Conservation (phyloP, 2,329 filamentous ascomycete species). For the Exserohilum turcica region DNA sequence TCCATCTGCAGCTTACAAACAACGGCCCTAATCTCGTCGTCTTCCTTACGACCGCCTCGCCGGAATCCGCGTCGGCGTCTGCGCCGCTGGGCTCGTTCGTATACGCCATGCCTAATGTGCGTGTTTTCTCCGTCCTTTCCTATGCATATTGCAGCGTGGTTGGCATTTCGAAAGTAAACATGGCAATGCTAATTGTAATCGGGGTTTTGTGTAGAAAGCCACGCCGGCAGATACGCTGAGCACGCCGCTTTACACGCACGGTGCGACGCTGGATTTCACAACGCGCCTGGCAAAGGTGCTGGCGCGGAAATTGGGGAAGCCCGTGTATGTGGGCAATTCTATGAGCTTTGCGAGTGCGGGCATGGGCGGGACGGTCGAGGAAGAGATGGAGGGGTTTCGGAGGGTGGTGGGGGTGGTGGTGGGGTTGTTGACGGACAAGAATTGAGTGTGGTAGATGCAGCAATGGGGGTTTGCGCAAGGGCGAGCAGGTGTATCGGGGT, state of each 20-base stretch:
- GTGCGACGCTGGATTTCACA: conserved; percentile 83
- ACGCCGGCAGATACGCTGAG: conserved; percentile 66
- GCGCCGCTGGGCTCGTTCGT: conserved; percentile 81
- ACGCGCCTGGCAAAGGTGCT: conserved; percentile 82
- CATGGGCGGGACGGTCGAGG: conserved; percentile 81
- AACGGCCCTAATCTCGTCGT: conserved; percentile 59
- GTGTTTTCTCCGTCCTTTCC: conserved; percentile 18
- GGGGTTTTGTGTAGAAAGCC: conserved; percentile 42
- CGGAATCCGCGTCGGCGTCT: conserved; percentile 47
- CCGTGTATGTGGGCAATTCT: conserved; percentile 90
- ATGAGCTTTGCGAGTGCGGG: conserved; percentile 75
- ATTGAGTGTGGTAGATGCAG: neutral
- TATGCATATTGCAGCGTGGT: neutral
- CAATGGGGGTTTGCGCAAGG: neutral
- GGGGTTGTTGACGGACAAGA: conserved; percentile 52
- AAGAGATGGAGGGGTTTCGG: conserved; percentile 89
- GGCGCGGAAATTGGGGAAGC: conserved; percentile 71
- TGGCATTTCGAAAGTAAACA: too few species aligned
- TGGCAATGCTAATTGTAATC: conserved; percentile 16
- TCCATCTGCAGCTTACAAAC: conserved; percentile 64
- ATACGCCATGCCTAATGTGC: conserved; percentile 89
- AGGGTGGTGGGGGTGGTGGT: conserved; percentile 73
- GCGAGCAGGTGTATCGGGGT: too few species aligned
- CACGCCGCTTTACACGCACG: conserved; percentile 77
- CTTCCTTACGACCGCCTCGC: conserved; percentile 59